phyloP scores from a whole-genome alignment of 495 filamentous ascomycete genomes.

The Talaromyces borbonicus region DNA sequence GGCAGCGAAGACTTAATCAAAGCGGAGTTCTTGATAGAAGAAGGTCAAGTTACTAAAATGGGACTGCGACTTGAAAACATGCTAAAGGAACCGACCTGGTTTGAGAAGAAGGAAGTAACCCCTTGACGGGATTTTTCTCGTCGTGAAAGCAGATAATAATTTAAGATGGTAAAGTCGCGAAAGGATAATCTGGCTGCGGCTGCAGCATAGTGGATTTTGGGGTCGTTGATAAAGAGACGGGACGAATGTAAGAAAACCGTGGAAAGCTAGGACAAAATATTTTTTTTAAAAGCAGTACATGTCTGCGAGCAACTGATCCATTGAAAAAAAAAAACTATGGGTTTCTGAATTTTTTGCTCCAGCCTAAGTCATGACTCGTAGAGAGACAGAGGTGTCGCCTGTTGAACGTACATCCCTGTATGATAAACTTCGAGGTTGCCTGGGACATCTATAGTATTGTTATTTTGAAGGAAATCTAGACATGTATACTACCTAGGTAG shows the following conservation, averaged over 20 bases:
- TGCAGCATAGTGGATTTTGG: background rate
- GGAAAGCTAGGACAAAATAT: background rate
- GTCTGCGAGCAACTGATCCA: too few species aligned
- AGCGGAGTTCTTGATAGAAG: constrained; percentile 16
- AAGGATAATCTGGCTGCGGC: background rate
- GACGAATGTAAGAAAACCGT: too few species aligned
- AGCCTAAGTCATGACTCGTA: background rate
- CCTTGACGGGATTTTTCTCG: background rate
- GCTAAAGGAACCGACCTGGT: constrained; percentile 20
- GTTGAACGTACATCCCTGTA: background rate
- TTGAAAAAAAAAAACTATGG: background rate
- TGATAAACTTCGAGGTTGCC: background rate
- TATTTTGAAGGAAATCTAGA: background rate
- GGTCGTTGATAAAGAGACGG: background rate
- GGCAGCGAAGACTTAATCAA: constrained; percentile 2
- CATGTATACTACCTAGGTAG: background rate
- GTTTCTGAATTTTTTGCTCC: background rate
- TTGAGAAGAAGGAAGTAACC: constrained; percentile 12
- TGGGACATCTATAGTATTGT: background rate
- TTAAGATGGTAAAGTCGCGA: background rate
- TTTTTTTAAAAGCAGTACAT: background rate
- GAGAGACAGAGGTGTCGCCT: background rate
- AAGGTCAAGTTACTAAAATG: constrained; percentile 13
- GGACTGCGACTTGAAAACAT: constrained; percentile 15
- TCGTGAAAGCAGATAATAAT: background rate